Base-by-base conservation (phyloP, 2,329 filamentous ascomycete species). In the Epichloe glyceriae region DNA sequence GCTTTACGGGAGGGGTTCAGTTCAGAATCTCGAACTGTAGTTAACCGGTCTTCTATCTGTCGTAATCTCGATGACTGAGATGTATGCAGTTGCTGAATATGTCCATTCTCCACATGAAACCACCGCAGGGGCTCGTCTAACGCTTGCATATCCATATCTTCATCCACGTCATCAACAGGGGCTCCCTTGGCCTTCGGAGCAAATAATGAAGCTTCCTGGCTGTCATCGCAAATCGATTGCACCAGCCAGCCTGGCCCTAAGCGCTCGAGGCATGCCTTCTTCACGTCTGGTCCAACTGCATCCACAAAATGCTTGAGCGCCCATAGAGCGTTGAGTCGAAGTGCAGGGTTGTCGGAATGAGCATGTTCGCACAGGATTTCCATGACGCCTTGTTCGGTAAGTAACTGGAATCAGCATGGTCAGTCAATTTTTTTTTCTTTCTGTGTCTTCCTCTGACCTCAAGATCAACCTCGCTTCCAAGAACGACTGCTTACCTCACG, bases 261-360 rank as follows among this genome's bases (percentile, higher is more conserved):
- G 60, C 86, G 82, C 47, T 90, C 82, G 12, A 97, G 70, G 53
- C 88, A 88, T 46, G 79, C 76, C 60, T 85, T 84, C 67, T 93
- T 95, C 57, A 86, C 72, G 12, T 84, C 78, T 43, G 84, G 81
- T 17, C 78, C 76, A 5, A 86, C 80, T 20, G 81, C 82, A 55
- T 86, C 78, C 3, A 95, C 84, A 47, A 96, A 76, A 67, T 97
- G 88, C 63, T 97, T 97, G 52, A 98, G 71, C 5, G 89, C 88
- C 91, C 93, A 98, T 2, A 98, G 69, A 20, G 90, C 89, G 59
- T 93, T 89, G 26, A 94, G 74, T 22, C 88, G 81, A 49, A 97
- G 73, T 45, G 83, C 80, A n/a, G 85, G 78, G 60, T 91, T 86
- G 45, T 78, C 75, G 0, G 87, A 93, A 64, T 86, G 86, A 1